Conservation (phyloP, 2,329 filamentous ascomycete genomes). For the Leptographium procerum region DNA sequence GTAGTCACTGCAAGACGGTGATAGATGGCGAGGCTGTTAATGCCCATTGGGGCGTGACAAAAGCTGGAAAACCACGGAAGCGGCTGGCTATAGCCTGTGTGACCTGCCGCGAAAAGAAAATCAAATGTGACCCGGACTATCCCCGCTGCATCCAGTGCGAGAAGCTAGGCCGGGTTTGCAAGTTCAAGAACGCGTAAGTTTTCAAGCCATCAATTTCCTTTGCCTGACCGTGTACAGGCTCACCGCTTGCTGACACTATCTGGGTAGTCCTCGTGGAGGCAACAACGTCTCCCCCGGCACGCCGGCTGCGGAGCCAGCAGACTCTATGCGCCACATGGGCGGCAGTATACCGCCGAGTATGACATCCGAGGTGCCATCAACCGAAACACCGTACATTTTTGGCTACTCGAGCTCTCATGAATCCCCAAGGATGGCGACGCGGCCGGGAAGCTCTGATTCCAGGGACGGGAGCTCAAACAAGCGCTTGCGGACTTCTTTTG, state of each 20-base stretch:
- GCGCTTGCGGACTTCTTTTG: conserved; percentile 35
- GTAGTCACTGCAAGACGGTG: conserved; percentile 67
- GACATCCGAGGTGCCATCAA: conserved; percentile 12
- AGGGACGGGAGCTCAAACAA: conserved; percentile 25
- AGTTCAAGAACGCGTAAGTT: conserved; percentile 75
- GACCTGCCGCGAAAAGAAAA: conserved; percentile 92
- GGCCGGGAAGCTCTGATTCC: conserved; percentile 20
- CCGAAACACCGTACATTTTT: conserved; percentile 26
- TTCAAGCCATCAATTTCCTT: conserved; percentile 1
- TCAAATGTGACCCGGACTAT: conserved; percentile 85
- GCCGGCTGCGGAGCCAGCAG: conserved; percentile 38
- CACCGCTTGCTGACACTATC: neutral
- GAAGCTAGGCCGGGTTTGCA: conserved; percentile 78
- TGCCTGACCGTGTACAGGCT: too few species aligned
- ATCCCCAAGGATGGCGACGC: conserved; percentile 27
- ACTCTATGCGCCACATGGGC: conserved; percentile 28
- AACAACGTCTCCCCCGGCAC: conserved; percentile 45
- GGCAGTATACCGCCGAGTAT: conserved; percentile 10
- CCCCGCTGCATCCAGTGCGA: conserved; percentile 85
- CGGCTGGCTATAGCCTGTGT: conserved; percentile 84
- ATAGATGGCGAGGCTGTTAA: conserved; percentile 84
- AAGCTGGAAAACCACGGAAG: conserved; percentile 87
- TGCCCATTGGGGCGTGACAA: conserved; percentile 86
- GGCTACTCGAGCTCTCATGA: conserved; percentile 36
- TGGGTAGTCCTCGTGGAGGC: conserved; percentile 41